phyloP scores from a whole-genome alignment of 202 grass and related monocot genomes.

The Sporobolus alterniflorus region DNA sequence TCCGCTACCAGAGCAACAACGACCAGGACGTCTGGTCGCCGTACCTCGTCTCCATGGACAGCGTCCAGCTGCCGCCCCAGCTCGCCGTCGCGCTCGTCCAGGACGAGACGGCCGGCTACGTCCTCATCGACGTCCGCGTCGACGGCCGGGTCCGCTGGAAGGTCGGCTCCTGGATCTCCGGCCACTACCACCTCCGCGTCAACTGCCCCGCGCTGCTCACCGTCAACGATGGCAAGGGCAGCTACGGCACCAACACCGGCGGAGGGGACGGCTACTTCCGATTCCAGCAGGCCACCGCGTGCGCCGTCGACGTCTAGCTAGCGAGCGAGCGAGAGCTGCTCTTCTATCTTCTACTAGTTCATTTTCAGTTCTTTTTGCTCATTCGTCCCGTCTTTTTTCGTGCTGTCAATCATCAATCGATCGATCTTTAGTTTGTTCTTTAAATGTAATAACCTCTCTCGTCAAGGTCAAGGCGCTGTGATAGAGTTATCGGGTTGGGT shows the following conservation, averaged over 20 bases:
- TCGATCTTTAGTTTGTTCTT: too few relatives aligned
- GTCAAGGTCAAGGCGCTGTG: too few relatives aligned
- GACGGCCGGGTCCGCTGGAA: slow-evolving; percentile 71
- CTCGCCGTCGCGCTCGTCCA: slow-evolving; percentile 47
- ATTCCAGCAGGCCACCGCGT: slow-evolving; percentile 54
- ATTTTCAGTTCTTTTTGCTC: neutral
- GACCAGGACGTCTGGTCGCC: slow-evolving; percentile 69
- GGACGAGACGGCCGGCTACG: slow-evolving; percentile 73
- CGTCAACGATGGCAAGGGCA: slow-evolving; percentile 50
- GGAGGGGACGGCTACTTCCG: slow-evolving; percentile 20
- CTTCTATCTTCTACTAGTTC: neutral
- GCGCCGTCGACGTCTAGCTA: slow-evolving; percentile 74
- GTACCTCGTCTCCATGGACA: slow-evolving; percentile 41
- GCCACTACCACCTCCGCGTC: slow-evolving; percentile 67
- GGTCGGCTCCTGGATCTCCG: slow-evolving; percentile 84
- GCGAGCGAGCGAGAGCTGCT: too few relatives aligned
- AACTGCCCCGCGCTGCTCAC: slow-evolving; percentile 82
- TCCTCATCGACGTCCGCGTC: slow-evolving; percentile 60
- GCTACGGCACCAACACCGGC: slow-evolving; percentile 35
- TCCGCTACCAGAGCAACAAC: slow-evolving; percentile 58
- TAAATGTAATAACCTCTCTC: too few relatives aligned
- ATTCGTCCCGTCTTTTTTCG: neutral
- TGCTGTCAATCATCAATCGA: too few relatives aligned
- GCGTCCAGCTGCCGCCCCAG: slow-evolving; percentile 37
- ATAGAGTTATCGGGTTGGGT: too few relatives aligned